Conservation (phyloP, 2,329 filamentous ascomycete genomes). For the Sporothrix humicola region DNA sequence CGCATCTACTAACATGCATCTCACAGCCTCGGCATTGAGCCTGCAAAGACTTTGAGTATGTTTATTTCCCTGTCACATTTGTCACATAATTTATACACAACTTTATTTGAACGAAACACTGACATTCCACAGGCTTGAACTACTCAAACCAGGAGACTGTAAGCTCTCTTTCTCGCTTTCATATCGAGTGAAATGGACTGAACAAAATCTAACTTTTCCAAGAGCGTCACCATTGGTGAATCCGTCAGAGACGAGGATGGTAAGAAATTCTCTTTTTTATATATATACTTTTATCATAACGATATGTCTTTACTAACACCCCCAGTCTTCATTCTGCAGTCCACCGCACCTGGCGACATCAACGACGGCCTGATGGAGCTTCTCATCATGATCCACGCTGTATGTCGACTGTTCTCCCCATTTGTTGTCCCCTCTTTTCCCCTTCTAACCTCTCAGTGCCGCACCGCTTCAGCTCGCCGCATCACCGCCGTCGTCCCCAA, state of each 20-base stretch:
- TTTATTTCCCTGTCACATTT: too few species aligned
- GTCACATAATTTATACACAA: not conserved
- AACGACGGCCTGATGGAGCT: conserved; percentile 99
- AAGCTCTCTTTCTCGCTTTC: conserved; percentile 1
- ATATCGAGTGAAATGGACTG: not conserved
- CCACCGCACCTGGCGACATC: conserved; percentile 91
- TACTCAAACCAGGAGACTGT: conserved; percentile 83
- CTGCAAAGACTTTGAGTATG: conserved; percentile 37
- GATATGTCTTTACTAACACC: not conserved
- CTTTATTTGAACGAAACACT: not conserved
- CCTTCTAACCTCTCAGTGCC: conserved; percentile 35
- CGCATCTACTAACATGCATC: conserved; percentile 17
- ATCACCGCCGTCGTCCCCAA: conserved; percentile 63
- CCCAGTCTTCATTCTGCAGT: conserved; percentile 86
- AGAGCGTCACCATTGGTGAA: conserved; percentile 89
- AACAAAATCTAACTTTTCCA: not conserved
- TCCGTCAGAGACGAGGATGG: conserved; percentile 95
- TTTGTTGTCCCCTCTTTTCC: not conserved
- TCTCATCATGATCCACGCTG: conserved; percentile 94
- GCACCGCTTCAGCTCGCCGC: conserved; percentile 40
- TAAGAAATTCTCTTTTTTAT: conserved; percentile 2
- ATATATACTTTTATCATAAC: not conserved
- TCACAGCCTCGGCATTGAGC: conserved; percentile 38
- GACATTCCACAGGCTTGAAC: conserved; percentile 57
- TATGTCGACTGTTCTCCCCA: conserved; percentile 14